A percentile compares a stretch with the other conserved stretches of the same genome.
Evolutionary conservation across 1,139 yeast species (phyloP).

Genomic region (Nadsonia starkeyi-henricii): DNA sequence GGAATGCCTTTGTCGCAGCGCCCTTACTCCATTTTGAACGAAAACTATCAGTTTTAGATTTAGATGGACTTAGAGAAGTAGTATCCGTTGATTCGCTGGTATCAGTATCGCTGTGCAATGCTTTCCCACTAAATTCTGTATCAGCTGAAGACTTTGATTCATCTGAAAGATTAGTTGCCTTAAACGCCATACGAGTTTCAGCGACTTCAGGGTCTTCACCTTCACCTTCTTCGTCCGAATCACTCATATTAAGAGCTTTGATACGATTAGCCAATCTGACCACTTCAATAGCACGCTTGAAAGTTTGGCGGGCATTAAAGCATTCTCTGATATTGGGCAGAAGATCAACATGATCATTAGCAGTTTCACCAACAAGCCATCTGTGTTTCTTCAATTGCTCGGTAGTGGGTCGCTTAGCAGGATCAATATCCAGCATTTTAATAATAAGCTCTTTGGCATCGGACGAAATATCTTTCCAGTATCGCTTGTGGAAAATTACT

Average conservation of each 20-base stretch:
- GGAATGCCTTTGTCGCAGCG: constrained; percentile 27
- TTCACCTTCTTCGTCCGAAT: constrained; percentile 40
- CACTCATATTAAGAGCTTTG: constrained; percentile 40
- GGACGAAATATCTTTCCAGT: constrained; percentile 67
- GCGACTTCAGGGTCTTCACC: constrained; percentile 27
- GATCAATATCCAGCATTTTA: constrained; percentile 51
- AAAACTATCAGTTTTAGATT: constrained; percentile 7
- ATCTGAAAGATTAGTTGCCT: background rate
- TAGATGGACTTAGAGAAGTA: constrained; percentile 10
- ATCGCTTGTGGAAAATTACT: constrained; percentile 72
- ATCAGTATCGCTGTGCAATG: background rate
- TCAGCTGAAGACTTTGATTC: background rate
- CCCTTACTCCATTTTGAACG: constrained; percentile 7
- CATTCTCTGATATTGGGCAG: constrained; percentile 59
- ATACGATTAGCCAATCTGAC: constrained; percentile 65
- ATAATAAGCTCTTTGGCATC: constrained; percentile 66
- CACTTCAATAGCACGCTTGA: constrained; percentile 74
- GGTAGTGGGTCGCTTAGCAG: constrained; percentile 55
- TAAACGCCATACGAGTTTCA: background rate
- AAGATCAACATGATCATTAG: constrained; percentile 40
- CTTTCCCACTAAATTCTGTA: background rate
- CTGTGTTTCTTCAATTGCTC: constrained; percentile 46
- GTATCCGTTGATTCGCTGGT: background rate
- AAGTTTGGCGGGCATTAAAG: constrained; percentile 73
- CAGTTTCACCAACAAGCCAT: constrained; percentile 42